These are phyloP conservation scores for Leptodermis oblonga DNA, from an alignment of 257 asterid species.

Conservation along the genomic window DNA sequence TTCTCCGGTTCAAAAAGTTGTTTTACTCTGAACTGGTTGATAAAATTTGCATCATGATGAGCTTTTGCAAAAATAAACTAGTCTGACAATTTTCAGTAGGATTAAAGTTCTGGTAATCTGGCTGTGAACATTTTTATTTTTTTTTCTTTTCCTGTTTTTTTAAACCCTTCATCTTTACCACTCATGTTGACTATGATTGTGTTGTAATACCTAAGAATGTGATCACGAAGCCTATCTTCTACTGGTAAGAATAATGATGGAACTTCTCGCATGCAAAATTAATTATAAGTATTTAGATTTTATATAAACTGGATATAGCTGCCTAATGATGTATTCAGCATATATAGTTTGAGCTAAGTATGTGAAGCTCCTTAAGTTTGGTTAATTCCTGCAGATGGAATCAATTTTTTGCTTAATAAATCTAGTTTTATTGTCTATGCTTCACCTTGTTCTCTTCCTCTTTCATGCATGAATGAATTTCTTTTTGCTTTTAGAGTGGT, in stretches of 20 bases:
- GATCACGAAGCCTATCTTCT: background rate
- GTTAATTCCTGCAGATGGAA: background rate
- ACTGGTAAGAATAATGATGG: background rate
- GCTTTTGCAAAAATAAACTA: background rate
- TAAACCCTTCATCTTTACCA: too few relatives aligned
- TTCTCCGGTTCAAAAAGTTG: background rate
- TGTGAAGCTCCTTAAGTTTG: background rate
- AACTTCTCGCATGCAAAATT: background rate
- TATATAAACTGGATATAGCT: background rate
- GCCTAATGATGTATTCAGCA: background rate
- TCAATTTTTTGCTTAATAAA: background rate
- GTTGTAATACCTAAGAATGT: background rate
- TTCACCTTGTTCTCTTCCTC: background rate
- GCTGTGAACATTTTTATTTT: background rate
- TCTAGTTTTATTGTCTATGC: background rate
- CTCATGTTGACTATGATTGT: background rate
- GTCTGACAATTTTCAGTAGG: background rate
- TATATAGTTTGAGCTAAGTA: background rate
- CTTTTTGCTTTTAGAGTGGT: background rate
- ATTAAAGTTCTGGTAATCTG: background rate
- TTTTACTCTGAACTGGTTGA: conserved; percentile 12
- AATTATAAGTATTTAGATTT: background rate
- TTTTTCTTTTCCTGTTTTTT: too few relatives aligned
- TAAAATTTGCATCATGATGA: background rate
- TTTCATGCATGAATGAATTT: background rate